These are phyloP conservation scores for Fusarium sp. DNA, from an alignment of 2,329 filamentous ascomycete species.

Conservation along the genomic window DNA sequence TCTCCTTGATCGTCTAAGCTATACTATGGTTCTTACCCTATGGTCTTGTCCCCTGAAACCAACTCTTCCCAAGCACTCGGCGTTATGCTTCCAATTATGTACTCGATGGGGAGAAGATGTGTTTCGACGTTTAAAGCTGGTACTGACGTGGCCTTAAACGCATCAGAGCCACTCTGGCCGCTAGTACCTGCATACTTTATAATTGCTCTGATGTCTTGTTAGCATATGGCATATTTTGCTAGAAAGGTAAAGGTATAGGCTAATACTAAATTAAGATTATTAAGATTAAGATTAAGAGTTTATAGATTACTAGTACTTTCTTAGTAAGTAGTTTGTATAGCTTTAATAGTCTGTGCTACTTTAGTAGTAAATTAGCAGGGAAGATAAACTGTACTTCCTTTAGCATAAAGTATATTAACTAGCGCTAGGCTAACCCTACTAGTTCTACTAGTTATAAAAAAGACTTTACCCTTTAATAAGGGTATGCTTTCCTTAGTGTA, in stretches of 20 bases:
- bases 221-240: no score
- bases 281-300: constrained; percentile 54
- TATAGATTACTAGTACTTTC: constrained; percentile 37
- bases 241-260: constrained; percentile 53
- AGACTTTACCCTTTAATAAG: constrained; percentile 48
- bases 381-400: constrained; percentile 63
- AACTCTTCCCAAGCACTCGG: not conserved
- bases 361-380: not conserved
- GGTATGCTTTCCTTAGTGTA: constrained; percentile 30
- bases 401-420: constrained; percentile 63
- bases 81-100: not conserved
- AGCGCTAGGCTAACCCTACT: constrained; percentile 63
- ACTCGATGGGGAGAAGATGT: not conserved
- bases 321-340: constrained; percentile 14
- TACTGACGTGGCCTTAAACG: not conserved
- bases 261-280: constrained; percentile 56
- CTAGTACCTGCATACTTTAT: not conserved
- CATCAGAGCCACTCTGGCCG: not conserved
- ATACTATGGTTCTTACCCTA: not conserved
- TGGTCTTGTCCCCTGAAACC: not conserved
- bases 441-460: constrained; percentile 63
- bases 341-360: constrained; percentile 46
- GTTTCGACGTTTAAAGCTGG: not conserved
- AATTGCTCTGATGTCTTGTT: not conserved
- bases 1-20: not conserved